Conservation (phyloP, 2,329 filamentous ascomycete genomes). For the Hymenoscyphus occultus region DNA sequence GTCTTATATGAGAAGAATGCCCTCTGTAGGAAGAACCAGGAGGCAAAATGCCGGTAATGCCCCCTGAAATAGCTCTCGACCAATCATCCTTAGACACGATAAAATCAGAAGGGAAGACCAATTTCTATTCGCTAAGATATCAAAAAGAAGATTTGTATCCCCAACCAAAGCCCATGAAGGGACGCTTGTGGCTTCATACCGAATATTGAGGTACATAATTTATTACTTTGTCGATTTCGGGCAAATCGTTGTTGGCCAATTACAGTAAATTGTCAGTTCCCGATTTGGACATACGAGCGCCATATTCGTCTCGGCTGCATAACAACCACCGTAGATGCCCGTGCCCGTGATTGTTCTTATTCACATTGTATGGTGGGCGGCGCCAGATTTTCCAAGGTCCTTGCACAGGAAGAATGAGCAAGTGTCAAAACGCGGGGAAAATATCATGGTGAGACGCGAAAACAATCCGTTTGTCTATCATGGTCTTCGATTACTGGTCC, state of each 20-base stretch:
- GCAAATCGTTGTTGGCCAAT: constrained; percentile 14
- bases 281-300: constrained; percentile 26
- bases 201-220: constrained; percentile 9
- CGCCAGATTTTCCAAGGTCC: constrained; percentile 7
- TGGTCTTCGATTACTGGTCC: constrained; percentile 13
- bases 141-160: constrained; percentile 3
- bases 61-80: constrained; percentile 8
- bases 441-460: constrained; percentile 14
- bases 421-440: constrained; percentile 26
- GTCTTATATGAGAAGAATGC: constrained; percentile 13
- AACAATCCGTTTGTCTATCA: constrained; percentile 15
- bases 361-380: neutral
- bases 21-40: constrained; percentile 6
- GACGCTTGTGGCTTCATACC: constrained; percentile 16
- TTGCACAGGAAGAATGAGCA: constrained; percentile 23
- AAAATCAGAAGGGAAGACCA: constrained; percentile 6
- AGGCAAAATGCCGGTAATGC: constrained; percentile 9
- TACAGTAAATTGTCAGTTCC: constrained; percentile 15
- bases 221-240: constrained; percentile 6
- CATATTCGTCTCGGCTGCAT: constrained; percentile 14
- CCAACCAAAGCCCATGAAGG: constrained; percentile 1
- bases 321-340: constrained; percentile 16
- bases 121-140: neutral
- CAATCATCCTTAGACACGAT: constrained; percentile 22
- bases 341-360: neutral